Conservation (phyloP, 2,329 filamentous ascomycete species). For the Colletotrichum noveboracense region DNA sequence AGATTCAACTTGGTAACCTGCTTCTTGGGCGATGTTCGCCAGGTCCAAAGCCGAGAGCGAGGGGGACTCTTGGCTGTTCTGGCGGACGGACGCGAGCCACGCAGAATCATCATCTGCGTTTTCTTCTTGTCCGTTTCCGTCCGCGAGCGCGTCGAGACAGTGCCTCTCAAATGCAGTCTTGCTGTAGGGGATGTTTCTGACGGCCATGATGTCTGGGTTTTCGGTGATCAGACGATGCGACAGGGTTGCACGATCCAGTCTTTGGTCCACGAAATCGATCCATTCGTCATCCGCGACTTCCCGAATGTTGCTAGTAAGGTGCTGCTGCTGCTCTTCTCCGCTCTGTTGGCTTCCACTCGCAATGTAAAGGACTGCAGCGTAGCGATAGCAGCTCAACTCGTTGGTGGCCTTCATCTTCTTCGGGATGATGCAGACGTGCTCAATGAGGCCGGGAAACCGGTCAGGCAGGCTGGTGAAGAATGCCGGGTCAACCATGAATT, state of each 20-base stretch:
- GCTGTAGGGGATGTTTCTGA: constrained; percentile 30
- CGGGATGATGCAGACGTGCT: constrained; percentile 33
- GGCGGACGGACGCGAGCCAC: not conserved
- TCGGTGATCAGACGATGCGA: constrained; percentile 4
- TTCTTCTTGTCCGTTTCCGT: not conserved
- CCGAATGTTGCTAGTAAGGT: not conserved
- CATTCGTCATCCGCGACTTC: constrained; percentile 2
- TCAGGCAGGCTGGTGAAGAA: constrained; percentile 27
- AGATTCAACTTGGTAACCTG: constrained; percentile 51
- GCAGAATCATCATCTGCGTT: not conserved
- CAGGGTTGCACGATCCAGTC: not conserved
- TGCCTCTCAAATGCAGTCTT: constrained; percentile 34
- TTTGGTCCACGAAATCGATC: not conserved
- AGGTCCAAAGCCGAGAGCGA: constrained; percentile 24
- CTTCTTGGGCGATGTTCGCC: constrained; percentile 26
- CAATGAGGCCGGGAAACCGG: constrained; percentile 18
- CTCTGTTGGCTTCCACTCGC: not conserved
- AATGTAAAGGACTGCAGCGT: constrained; percentile 28
- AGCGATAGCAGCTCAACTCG: constrained; percentile 33
- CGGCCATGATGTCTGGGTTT: not conserved
- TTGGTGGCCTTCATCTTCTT: constrained; percentile 33
- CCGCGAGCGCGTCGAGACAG: not conserved
- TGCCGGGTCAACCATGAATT: constrained; percentile 28
- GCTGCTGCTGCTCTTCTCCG: not conserved
- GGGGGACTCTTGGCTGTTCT: not conserved